phyloP scores from a whole-genome alignment of 345 rosid species.

The Salix caprea region DNA sequence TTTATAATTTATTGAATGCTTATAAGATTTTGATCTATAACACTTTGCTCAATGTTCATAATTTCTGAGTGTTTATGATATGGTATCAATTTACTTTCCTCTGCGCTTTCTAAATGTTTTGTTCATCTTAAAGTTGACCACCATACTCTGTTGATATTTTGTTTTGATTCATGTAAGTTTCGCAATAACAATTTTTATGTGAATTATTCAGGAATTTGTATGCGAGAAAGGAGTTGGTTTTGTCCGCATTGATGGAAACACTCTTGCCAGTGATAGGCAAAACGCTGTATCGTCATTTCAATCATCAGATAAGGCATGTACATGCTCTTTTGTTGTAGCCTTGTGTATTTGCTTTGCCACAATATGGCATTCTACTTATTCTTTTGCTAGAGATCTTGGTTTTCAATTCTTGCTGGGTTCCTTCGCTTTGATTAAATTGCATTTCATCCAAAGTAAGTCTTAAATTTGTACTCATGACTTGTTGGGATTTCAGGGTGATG shows the following conservation, averaged over 20 bases:
- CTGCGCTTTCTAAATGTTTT: not conserved
- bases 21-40: too few species aligned
- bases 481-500: too few species aligned
- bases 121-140: not conserved
- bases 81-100: too few species aligned
- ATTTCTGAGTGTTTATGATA: too few species aligned
- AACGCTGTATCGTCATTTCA: conserved; percentile 70
- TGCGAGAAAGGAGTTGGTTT: conserved; percentile 79
- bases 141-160: not conserved
- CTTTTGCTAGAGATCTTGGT: too few species aligned
- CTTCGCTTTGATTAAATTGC: too few species aligned
- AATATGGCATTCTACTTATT: too few species aligned
- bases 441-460: too few species aligned
- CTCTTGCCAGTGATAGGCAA: conserved; percentile 84
- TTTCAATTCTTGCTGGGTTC: too few species aligned
- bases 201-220: conserved; percentile 58
- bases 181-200: not conserved
- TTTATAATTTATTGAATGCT: too few species aligned
- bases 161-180: not conserved
- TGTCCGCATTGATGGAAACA: conserved; percentile 91
- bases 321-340: not conserved
- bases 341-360: conserved; percentile 6
- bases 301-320: conserved; percentile 57
- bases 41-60: too few species aligned
- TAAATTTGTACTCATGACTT: too few species aligned